phyloP scores from a whole-genome alignment of 345 rosid species.

The Eucalyptus curtisii region DNA sequence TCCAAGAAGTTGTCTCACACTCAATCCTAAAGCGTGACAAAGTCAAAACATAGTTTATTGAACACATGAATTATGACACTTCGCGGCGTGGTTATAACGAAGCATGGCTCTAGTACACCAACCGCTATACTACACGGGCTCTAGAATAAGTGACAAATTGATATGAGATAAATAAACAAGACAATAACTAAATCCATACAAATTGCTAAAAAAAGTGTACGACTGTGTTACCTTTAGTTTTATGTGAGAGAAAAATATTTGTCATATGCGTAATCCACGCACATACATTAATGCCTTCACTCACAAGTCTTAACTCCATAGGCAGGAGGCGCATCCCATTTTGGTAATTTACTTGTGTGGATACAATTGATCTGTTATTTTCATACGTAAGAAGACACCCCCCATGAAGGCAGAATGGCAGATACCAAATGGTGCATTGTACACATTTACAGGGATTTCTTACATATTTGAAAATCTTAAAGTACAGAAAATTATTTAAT shows the following conservation, averaged over 20 bases:
- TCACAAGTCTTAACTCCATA: background rate
- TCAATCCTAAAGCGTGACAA: background rate
- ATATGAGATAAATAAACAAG: background rate
- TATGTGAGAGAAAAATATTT: background rate
- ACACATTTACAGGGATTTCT: background rate
- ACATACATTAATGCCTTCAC: background rate
- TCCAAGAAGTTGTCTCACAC: background rate
- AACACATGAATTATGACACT: background rate
- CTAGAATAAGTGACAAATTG: background rate
- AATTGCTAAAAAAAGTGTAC: background rate
- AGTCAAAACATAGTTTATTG: background rate
- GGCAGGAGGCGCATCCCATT: background rate
- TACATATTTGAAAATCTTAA: background rate
- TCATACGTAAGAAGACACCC: background rate
- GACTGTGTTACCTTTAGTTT: background rate
- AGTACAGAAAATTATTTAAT: background rate
- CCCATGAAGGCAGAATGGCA: background rate
- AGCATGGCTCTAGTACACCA: background rate
- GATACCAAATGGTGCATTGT: background rate
- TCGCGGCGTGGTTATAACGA: fast-evolving
- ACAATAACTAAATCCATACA: background rate
- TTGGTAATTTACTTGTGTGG: background rate
- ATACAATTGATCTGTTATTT: background rate
- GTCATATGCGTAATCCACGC: background rate
- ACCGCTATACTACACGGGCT: fast-evolving